Conservation (phyloP, 1,139 yeast genomes). For the Suhomyces bolitotheri region DNA sequence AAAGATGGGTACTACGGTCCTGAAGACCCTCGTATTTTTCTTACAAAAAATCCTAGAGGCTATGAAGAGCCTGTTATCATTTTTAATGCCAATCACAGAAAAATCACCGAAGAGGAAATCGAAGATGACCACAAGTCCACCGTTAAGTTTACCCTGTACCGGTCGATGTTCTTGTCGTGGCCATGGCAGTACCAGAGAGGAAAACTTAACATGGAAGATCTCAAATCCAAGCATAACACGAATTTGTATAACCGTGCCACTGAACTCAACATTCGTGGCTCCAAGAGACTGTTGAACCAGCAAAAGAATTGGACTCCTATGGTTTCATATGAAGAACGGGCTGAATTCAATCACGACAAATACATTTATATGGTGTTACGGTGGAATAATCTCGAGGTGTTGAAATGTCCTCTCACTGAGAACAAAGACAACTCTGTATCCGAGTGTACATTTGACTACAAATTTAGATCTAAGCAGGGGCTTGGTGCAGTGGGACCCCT, state of each 20-base stretch:
- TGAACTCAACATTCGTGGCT: slow-evolving; percentile 29
- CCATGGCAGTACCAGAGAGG: slow-evolving; percentile 43
- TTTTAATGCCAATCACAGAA: slow-evolving; percentile 36
- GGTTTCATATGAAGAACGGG: slow-evolving; percentile 25
- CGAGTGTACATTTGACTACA: slow-evolving; percentile 30
- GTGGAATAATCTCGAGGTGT: slow-evolving; percentile 38
- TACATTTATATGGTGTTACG: slow-evolving; percentile 36
- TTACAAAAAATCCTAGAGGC: slow-evolving; percentile 32
- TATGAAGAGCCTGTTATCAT: slow-evolving; percentile 40
- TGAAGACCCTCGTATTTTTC: slow-evolving; percentile 42
- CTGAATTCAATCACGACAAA: slow-evolving; percentile 26
- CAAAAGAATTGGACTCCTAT: slow-evolving; percentile 52
- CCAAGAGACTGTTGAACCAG: slow-evolving; percentile 20
- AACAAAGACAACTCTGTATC: slow-evolving; percentile 18
- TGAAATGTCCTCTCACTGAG: slow-evolving; percentile 24
- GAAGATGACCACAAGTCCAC: slow-evolving; percentile 14
- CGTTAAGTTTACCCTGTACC: slow-evolving; percentile 12
- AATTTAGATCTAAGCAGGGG: slow-evolving; percentile 9
- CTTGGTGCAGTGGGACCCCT: slow-evolving; percentile 21
- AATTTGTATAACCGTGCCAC: slow-evolving; percentile 25
- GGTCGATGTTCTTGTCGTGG: slow-evolving; percentile 39
- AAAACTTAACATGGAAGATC: slow-evolving; percentile 27
- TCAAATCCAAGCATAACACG: slow-evolving; percentile 17
- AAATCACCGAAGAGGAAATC: slow-evolving; percentile 17
- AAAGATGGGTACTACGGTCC: slow-evolving; percentile 37